phyloP scores from a whole-genome alignment of 2,329 filamentous ascomycete genomes.

The Aspergillus ruber region DNA sequence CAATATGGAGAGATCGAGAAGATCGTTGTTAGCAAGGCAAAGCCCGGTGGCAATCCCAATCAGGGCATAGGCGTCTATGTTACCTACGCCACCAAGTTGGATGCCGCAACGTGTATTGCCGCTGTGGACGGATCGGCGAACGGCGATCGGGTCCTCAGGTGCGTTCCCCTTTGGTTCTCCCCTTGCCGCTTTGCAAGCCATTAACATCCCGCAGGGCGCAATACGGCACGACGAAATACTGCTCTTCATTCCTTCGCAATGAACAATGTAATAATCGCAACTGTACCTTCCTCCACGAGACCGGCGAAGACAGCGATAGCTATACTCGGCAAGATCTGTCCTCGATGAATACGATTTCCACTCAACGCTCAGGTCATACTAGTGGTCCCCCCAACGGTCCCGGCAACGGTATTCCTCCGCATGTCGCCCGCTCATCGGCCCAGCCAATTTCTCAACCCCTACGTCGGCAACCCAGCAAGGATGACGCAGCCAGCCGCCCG shows the following conservation, averaged over 20 bases:
- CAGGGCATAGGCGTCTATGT: constrained; percentile 95
- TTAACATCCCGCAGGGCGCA: constrained; percentile 47
- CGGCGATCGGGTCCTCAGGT: constrained; percentile 76
- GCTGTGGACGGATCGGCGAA: constrained; percentile 91
- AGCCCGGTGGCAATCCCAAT: constrained; percentile 62
- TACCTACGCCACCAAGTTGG: constrained; percentile 88
- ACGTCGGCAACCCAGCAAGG: constrained; percentile 65
- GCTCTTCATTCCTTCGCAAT: constrained; percentile 89
- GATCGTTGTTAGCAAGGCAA: constrained; percentile 95
- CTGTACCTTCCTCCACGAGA: constrained; percentile 97
- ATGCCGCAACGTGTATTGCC: constrained; percentile 81
- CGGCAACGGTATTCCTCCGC: constrained; percentile 24
- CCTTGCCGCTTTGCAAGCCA: not conserved
- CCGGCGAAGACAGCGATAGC: constrained; percentile 96
- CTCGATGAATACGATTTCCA: constrained; percentile 84
- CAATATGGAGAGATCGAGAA: constrained; percentile 98
- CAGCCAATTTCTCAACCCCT: constrained; percentile 55
- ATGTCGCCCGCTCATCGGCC: constrained; percentile 43
- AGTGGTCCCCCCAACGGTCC: constrained; percentile 16
- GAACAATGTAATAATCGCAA: constrained; percentile 92
- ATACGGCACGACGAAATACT: constrained; percentile 95
- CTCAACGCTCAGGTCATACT: constrained; percentile 62
- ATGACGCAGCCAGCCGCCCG: constrained; percentile 58
- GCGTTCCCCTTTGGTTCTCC: constrained; percentile 41
- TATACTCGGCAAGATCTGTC: constrained; percentile 92